Conservation (phyloP, 495 filamentous ascomycete genomes). For the Penicillium flavigenum region DNA sequence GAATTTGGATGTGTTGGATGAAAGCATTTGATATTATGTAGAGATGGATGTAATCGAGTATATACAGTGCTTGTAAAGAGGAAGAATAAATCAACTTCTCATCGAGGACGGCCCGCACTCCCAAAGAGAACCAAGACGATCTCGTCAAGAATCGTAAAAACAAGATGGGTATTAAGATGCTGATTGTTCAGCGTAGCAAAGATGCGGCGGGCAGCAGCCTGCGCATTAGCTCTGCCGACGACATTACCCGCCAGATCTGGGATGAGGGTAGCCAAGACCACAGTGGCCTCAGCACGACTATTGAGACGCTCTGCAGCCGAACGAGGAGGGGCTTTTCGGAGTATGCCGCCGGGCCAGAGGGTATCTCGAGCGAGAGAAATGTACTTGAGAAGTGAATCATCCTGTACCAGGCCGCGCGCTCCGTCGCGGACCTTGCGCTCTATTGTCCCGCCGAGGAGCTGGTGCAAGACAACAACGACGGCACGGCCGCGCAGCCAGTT, state of each 20-base stretch:
- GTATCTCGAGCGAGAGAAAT: slow-evolving; percentile 64
- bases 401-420: slow-evolving; percentile 64
- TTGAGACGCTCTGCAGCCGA: slow-evolving; percentile 66
- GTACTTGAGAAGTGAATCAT: slow-evolving; percentile 76
- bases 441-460: slow-evolving; percentile 78
- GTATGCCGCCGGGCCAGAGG: slow-evolving; percentile 76
- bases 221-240: slow-evolving; percentile 79
- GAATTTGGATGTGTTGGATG: background rate
- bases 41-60: background rate
- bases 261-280: slow-evolving; percentile 77
- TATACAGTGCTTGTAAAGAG: slow-evolving; percentile 3
- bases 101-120: slow-evolving; percentile 27
- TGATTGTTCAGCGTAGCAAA: slow-evolving; percentile 81
- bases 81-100: background rate
- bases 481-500: slow-evolving; percentile 93
- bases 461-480: slow-evolving; percentile 78
- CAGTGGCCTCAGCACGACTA: slow-evolving; percentile 67
- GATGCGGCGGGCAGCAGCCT: slow-evolving; percentile 74
- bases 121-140: slow-evolving; percentile 71
- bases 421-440: slow-evolving; percentile 90
- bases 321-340: slow-evolving; percentile 48
- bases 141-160: slow-evolving; percentile 78
- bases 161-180: slow-evolving; percentile 66
- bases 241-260: slow-evolving; percentile 82
- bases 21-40: background rate